Percentiles rank a stretch among this genome's conserved stretches.
phyloP scores from a whole-genome alignment of 2,329 filamentous ascomycete genomes.

The Tolypocladium tropicale region DNA sequence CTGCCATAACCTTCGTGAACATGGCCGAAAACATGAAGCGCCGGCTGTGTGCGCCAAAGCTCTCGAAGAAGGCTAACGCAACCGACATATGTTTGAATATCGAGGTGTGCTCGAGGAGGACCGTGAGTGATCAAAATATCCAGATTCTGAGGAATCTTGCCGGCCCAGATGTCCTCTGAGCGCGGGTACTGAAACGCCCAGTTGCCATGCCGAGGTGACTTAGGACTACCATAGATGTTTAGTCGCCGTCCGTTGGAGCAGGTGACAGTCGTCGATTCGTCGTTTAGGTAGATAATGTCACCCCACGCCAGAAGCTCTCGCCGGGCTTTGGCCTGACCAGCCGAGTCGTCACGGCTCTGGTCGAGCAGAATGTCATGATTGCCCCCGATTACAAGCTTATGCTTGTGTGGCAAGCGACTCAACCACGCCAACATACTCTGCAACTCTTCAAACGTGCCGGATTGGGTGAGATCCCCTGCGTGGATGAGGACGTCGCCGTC shows the following conservation, averaged over 20 bases:
- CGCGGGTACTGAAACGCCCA: slow-evolving; percentile 32
- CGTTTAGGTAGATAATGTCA: slow-evolving; percentile 14
- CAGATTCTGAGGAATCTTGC: slow-evolving; percentile 11
- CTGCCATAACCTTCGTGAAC: slow-evolving; percentile 44
- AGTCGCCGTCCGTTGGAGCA: not conserved
- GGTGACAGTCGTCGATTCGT: slow-evolving; percentile 1
- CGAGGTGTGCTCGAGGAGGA: slow-evolving; percentile 24
- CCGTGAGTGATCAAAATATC: slow-evolving; percentile 30
- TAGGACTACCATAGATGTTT: slow-evolving; percentile 18
- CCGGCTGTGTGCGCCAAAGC: slow-evolving; percentile 45
- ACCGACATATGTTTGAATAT: slow-evolving; percentile 21
- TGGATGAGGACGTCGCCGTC: slow-evolving; percentile 36
- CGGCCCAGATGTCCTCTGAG: slow-evolving; percentile 15
- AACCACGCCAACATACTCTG: slow-evolving; percentile 29
- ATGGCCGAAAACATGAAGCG: slow-evolving; percentile 56
- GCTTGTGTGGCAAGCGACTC: slow-evolving; percentile 20
- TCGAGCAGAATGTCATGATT: slow-evolving; percentile 31
- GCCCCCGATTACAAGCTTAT: slow-evolving; percentile 34
- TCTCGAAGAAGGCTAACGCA: slow-evolving; percentile 26
- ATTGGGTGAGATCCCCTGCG: slow-evolving; percentile 34
- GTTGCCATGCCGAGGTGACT: slow-evolving; percentile 20
- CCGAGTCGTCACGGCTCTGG: not conserved
- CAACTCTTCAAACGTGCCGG: slow-evolving; percentile 29
- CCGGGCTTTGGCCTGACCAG: not conserved
- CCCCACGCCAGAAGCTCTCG: slow-evolving; percentile 11